Evolutionary conservation across 169 alveolate species (phyloP).

Genomic region (Eimeria brunetti): DNA sequence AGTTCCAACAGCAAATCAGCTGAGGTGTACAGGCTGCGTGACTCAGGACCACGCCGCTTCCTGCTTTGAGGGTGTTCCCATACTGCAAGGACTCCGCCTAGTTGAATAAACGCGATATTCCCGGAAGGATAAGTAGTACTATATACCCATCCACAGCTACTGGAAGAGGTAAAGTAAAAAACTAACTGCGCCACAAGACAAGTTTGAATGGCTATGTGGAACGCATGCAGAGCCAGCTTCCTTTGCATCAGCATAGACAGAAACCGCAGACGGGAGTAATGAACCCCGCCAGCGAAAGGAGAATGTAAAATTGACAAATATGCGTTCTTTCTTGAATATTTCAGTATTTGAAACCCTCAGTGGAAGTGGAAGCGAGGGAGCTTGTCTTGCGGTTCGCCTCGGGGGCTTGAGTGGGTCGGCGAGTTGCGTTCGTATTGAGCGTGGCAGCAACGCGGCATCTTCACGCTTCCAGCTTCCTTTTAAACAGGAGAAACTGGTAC

Average conservation of each 20-base stretch:
- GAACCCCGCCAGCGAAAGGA: neutral
- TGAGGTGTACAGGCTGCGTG: neutral
- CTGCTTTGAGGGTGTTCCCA: no score
- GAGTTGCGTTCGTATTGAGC: neutral
- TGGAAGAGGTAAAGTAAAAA: neutral
- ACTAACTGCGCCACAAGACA: neutral
- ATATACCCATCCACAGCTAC: neutral
- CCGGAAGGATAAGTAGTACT: neutral
- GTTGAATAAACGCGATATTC: neutral
- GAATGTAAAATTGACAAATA: neutral
- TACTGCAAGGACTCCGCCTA: neutral
- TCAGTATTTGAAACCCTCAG: constrained; percentile 12
- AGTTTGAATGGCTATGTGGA: neutral
- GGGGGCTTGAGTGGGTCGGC: constrained; percentile 64
- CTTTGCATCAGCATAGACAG: constrained; percentile 12
- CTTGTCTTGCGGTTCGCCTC: constrained; percentile 41
- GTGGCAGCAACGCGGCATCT: neutral
- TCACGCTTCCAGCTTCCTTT: neutral
- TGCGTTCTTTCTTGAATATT: neutral
- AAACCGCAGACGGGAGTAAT: neutral
- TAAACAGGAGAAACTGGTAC: neutral
- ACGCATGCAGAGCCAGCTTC: constrained; percentile 49
- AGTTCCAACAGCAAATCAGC: neutral
- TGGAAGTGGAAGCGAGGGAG: constrained; percentile 5
- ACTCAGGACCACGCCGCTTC: neutral